Evolutionary conservation across 306 rosid genomes (phyloP), one percentile per base, ranked within the genome.

Genomic region (Castanea mollissima): DNA sequence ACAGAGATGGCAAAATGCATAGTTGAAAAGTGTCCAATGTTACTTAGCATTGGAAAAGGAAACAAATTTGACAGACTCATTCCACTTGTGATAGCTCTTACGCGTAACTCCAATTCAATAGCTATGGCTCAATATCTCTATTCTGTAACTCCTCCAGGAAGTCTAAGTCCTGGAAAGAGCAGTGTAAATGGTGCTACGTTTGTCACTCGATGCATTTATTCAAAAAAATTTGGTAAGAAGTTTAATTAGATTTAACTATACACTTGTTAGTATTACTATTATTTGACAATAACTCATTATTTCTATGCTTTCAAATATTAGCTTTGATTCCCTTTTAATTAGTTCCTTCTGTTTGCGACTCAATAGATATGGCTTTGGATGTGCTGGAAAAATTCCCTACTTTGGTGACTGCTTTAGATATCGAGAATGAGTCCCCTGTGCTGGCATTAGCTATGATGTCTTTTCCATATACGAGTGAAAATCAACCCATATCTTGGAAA

Each of bases 291-390:
- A 38, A 38, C 44, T 34, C 0, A 1, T 11, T 31, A 64, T 64
- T 31, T 16, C 20, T 4, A 65, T 65, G 13, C 19, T 32, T 31
- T 16, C 10, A 31, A 16, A 7, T 7, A 20, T 32, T 65, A 0
- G 6, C 38, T 65, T 7, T 65, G 8, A 18, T 11, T 32, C 29
- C 20, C 20, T 14, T 29, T 63, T 2, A 19, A 12, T 7, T 16
- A 0, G 4, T 71, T 49, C 1, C 31, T 13, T 3, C 65, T 2
- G 2, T 12, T 1, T 20, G 27, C 23, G 0, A 34, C 21, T 25
- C 44, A 25, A 73, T 54, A 73, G 76, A 73, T 73, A 8, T 73
- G 21, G 76, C 64, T 27, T 56, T 73, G 76, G 18, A 29, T 54
- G 55, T 73, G 32, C 56, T 73, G 14, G 21, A 11, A 2, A 15